These are phyloP conservation scores for Postia placenta DNA, from an alignment of 768 basidiomycete species.

Conservation along the genomic window DNA sequence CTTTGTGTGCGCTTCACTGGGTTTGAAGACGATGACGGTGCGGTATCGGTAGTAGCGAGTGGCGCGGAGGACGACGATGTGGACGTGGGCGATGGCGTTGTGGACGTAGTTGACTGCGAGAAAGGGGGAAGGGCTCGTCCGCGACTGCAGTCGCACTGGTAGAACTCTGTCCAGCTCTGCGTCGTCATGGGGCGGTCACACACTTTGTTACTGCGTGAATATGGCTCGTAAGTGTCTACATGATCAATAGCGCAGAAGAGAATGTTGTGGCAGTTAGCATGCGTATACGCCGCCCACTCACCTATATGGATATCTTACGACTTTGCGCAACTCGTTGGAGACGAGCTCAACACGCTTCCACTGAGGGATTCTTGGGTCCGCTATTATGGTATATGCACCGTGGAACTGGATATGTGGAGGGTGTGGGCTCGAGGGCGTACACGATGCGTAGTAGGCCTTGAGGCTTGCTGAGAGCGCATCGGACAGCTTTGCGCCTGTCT, in stretches of 20 bases:
- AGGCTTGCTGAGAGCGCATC: slow-evolving; percentile 7
- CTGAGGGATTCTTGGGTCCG: slow-evolving; percentile 11
- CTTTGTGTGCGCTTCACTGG: slow-evolving; percentile 11
- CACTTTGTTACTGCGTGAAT: background rate
- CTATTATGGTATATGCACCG: slow-evolving; percentile 15
- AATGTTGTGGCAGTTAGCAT: background rate
- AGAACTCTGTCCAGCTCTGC: slow-evolving; percentile 1
- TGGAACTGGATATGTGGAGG: slow-evolving; percentile 9
- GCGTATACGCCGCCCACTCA: background rate
- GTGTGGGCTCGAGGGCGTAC: background rate
- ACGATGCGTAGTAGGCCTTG: slow-evolving; percentile 4
- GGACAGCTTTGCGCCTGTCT: slow-evolving; percentile 10
- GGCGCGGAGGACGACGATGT: background rate
- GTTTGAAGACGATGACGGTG: background rate
- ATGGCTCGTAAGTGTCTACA: too few species aligned
- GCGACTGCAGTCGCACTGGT: slow-evolving; percentile 5
- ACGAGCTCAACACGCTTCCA: slow-evolving; percentile 8
- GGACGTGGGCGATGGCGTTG: background rate
- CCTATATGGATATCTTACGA: slow-evolving; percentile 8
- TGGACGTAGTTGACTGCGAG: background rate
- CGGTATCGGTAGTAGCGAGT: background rate
- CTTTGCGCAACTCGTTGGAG: slow-evolving; percentile 6
- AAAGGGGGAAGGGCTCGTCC: background rate
- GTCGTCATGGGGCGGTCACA: background rate
- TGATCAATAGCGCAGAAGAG: background rate